Evolutionary conservation across 2,329 filamentous ascomycete genomes (phyloP).

Genomic region (Cyphellophora attinorum): DNA sequence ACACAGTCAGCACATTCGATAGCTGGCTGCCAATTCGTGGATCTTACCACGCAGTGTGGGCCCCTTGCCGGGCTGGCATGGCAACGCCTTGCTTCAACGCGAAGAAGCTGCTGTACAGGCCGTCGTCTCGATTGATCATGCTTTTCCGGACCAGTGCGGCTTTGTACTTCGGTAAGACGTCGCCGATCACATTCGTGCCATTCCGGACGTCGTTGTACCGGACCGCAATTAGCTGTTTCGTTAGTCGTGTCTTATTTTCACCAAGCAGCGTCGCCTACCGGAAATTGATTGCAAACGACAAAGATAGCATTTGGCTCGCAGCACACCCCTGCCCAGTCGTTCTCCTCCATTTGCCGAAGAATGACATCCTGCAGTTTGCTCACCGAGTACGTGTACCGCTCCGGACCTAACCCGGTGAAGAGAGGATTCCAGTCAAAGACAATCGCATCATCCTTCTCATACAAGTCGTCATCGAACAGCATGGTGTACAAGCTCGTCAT

Average conservation of each 20-base stretch:
- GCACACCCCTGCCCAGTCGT: constrained; percentile 31
- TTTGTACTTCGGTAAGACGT: constrained; percentile 28
- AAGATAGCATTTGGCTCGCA: constrained; percentile 31
- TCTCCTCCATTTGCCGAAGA: constrained; percentile 27
- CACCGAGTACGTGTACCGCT: constrained; percentile 26
- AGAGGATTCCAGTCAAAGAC: constrained; percentile 31
- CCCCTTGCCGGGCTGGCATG: constrained; percentile 13
- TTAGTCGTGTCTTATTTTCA: constrained; percentile 5
- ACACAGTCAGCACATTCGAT: not conserved
- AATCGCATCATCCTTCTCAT: constrained; percentile 24
- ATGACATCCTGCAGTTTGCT: constrained; percentile 26
- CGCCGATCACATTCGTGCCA: constrained; percentile 22
- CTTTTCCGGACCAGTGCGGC: constrained; percentile 24
- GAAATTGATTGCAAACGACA: constrained; percentile 35
- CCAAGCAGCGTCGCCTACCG: constrained; percentile 18
- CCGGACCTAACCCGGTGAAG: constrained; percentile 28
- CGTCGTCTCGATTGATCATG: constrained; percentile 21
- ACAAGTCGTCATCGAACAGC: constrained; percentile 33
- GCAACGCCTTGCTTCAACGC: constrained; percentile 21
- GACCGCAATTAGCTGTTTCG: constrained; percentile 26
- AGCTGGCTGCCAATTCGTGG: constrained; percentile 6
- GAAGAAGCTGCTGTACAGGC: constrained; percentile 20
- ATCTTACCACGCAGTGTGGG: constrained; percentile 21
- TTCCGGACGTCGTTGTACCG: constrained; percentile 27
- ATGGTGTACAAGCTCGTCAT: constrained; percentile 32